Conservation (phyloP, 2,329 filamentous ascomycete genomes). For the Aplosporella prunicola region DNA sequence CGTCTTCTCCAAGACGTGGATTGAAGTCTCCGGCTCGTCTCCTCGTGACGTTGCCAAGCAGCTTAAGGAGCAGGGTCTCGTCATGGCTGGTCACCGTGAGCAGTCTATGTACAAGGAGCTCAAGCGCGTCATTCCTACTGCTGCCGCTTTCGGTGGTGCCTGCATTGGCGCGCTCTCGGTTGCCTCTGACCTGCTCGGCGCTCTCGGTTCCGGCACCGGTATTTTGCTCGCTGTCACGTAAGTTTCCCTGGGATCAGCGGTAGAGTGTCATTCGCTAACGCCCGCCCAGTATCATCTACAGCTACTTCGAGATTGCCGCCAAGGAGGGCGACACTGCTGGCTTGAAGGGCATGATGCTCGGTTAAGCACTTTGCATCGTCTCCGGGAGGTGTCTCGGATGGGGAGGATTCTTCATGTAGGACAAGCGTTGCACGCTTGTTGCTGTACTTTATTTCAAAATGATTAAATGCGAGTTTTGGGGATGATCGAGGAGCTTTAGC, state of each 20-base stretch:
- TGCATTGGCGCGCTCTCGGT: slow-evolving; percentile 98
- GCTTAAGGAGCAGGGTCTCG: slow-evolving; percentile 97
- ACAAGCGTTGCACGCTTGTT: slow-evolving; percentile 2
- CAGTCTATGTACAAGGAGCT: slow-evolving; percentile 99
- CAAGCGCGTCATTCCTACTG: slow-evolving; percentile 97
- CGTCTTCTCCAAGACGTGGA: slow-evolving; percentile 99
- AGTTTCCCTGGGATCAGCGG: slow-evolving; percentile 39
- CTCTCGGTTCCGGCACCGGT: slow-evolving; percentile 92
- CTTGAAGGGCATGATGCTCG: slow-evolving; percentile 56
- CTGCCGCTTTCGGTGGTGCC: slow-evolving; percentile 94
- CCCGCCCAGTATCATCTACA: slow-evolving; percentile 77
- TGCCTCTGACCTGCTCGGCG: slow-evolving; percentile 87
- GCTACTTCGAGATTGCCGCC: slow-evolving; percentile 98
- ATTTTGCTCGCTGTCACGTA: slow-evolving; percentile 97
- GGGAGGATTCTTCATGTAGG: slow-evolving; percentile 2
- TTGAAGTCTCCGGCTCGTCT: slow-evolving; percentile 96
- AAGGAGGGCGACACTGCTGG: slow-evolving; percentile 94
- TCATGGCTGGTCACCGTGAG: slow-evolving; percentile 99
- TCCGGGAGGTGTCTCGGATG: no score
- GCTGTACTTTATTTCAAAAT: slow-evolving; percentile 10
- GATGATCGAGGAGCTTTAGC: slow-evolving; percentile 3
- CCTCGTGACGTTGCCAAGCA: slow-evolving; percentile 98
- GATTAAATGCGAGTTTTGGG: slow-evolving; percentile 3
- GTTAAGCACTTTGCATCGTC: slow-evolving; percentile 22
- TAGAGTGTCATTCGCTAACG: slow-evolving; percentile 15